Evolutionary conservation across 2,329 filamentous ascomycete genomes (phyloP), one percentile per base, ranked within the genome.

Genomic region (Pseudomassariella vexata): DNA sequence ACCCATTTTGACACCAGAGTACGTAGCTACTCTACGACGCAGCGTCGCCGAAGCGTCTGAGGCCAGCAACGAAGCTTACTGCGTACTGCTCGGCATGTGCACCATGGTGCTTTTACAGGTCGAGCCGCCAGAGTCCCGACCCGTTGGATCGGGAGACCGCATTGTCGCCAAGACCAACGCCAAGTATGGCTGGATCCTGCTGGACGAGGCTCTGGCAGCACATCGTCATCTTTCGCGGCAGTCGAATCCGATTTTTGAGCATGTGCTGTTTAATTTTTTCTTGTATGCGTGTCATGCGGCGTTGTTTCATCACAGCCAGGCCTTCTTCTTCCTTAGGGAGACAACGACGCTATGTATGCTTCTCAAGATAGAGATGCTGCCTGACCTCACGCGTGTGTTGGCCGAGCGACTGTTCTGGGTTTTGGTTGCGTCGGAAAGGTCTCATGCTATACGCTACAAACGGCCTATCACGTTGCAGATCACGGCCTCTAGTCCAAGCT

Each of bases 251-350:
- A 55, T 49, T 3, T 47, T 66, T 8, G 56, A 65, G 24, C 52
- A 56, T 20, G 59, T 62, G 9, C 49, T 66, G 5, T 45, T 64
- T 9, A 53, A 56, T 2, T 66, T 66, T 40, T 65, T 66, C 30
- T 51, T 66, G 12, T 66, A 66, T 31, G 60, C 63, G 4, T 65
- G 62, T 25, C 61, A 66, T 28, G 58, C 60, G 2, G 49, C 54
- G 9, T 44, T 65, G 5, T 60, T 57, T 5, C 62, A 64, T 31
- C 63, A 66, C 37, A 62, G 56, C 28, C 62, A 61, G 21, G 60
- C 63, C 0, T 66, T 65, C 60, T 41, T 62, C 12, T 65, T 60
- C 25, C 48, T 67, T 0, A 53, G 63, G n/a, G 61, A 67, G 35
- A 57, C 62, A 1, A 63, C 60, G 2, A 65, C 62, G 0, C 38